Base-by-base conservation (phyloP, 2,329 filamentous ascomycete genomes). In the Dothidotthia symphoricarpi region DNA sequence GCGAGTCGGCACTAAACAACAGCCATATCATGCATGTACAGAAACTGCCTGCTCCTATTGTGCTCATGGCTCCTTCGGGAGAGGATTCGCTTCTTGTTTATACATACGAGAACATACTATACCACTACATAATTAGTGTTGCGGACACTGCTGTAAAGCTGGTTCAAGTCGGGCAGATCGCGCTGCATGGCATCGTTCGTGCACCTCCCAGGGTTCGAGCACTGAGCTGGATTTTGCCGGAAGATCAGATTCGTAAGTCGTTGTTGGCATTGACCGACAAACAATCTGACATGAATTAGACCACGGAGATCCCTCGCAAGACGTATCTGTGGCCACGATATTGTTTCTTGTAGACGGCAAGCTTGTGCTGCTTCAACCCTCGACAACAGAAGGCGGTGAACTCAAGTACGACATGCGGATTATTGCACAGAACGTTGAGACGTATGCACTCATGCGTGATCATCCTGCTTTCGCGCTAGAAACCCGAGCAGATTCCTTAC, bases 361-460 rank as follows among this genome's bases (percentile, higher is more conserved):
- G 64, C 79, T 98, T 14, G 93, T 97, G 9, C 72, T 97, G 25
- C 76, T 98, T 32, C 88, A 94, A 49, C 91, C 93, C 1, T 90
- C 88, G 1, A 74, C 88, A 4, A 90, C 86, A 34, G 86, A 87
- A 32, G 80, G 85, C 28, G 86, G 87, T 4, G 85, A 89, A 53
- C 75, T 96, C 34, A 97, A 96, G 70, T 98, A 98, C 61, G 91
- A 97, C 61, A 98, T 98, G 93, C 85, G 90, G 8, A 85, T 97
- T 42, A 85, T 98, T 60, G 89, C 90, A 10, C 88, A 96, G 57
- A 94, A 95, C 56, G 89, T 97, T 27, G 93, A 98, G 64, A 97
- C 93, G 57, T 96, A 95, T 63, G 84, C 85, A 36, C 81, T 93
- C 55, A 94, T 94, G 81, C 83, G 90, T 48, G 93, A 98, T 59